Base-by-base conservation (phyloP, 108 stramenopile species). In the Aurantiochytrium sp. region DNA sequence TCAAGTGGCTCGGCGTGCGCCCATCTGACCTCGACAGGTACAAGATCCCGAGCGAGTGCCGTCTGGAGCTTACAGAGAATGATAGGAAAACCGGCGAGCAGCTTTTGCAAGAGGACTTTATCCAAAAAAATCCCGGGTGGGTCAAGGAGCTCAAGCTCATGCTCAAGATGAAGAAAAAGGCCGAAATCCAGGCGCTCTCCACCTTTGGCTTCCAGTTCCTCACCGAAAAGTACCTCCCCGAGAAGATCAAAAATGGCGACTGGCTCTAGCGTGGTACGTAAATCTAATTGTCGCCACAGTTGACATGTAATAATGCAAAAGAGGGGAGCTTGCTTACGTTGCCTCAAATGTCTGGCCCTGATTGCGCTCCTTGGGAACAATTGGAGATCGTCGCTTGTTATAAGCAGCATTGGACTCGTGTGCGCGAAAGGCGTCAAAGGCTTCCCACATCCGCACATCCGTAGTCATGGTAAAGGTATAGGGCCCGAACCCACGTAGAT, bases 41-140 rank as follows among this genome's bases (percentile, higher is more conserved):
- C 87, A 89, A 92, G 41, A 92, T 95, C 21, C 95, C 95, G 8
- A 93, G 96, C 37, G 97, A 98, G 88, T 98, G 98, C 89, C 96
- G 97, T 17, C 92, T 98, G 55, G 94, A 95, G 68, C 97, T 98
- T 96, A 98, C 97, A 48, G 97, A 96, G 54, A 93, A 94, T 88
- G 98, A 98, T 95, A 97, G 97, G 86, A 96, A 96, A 88, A 98
- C 97, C 31, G 98, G 97, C 3, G 95, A 97, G 89, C 95, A 96
- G 68, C 90, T 98, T 55, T 87, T 98, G 48, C 92, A 97, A 87
- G 98, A 98, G 91, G 96, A 96, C 2, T 98, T 98, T 87, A 97
- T 98, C 81, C 88, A 91, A 89, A 96, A 96, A 91, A 98, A 98
- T 93, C 95, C 96, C 12, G 87, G 94, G 55, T 98, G 98, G 98